phyloP scores from a whole-genome alignment of 2,329 filamentous ascomycete species.

The Claviceps sp. region DNA sequence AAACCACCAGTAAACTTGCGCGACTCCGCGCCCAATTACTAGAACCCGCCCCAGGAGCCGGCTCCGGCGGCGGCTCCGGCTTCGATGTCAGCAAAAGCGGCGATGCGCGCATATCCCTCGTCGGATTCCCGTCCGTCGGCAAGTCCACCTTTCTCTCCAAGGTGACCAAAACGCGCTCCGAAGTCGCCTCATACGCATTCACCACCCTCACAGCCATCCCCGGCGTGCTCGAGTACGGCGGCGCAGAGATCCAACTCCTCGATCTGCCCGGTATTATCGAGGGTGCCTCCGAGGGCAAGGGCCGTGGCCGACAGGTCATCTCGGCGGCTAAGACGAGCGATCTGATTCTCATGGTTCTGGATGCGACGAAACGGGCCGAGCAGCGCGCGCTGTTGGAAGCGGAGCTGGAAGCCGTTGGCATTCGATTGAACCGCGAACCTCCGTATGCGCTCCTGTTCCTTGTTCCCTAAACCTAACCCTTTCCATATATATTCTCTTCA shows the following conservation, averaged over 20 bases:
- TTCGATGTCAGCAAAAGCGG: constrained; percentile 95
- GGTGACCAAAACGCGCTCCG: constrained; percentile 94
- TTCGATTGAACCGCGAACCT: constrained; percentile 79
- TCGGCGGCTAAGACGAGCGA: constrained; percentile 97
- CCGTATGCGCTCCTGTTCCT: constrained; percentile 42
- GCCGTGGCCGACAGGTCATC: constrained; percentile 89
- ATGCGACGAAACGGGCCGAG: constrained; percentile 92
- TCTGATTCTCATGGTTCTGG: constrained; percentile 89
- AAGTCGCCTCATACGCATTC: constrained; percentile 93
- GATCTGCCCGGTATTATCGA: constrained; percentile 98
- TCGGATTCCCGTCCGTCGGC: constrained; percentile 96
- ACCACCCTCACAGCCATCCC: constrained; percentile 96
- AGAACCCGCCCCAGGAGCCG: constrained; percentile 71
- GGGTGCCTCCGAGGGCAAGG: constrained; percentile 89
- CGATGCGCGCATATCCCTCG: constrained; percentile 89
- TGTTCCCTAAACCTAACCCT: constrained; percentile 1
- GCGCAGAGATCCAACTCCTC: constrained; percentile 93
- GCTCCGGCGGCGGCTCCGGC: constrained; percentile 64
- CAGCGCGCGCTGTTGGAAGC: constrained; percentile 81
- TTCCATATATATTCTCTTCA: too few species aligned
- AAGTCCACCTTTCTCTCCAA: constrained; percentile 99
- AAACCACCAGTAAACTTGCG: constrained; percentile 66
- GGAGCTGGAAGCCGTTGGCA: constrained; percentile 89
- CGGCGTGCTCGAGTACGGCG: constrained; percentile 92
- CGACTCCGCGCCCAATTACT: constrained; percentile 87